Conservation (phyloP, 2,329 filamentous ascomycete genomes). For the Chaetothyriales sp. region DNA sequence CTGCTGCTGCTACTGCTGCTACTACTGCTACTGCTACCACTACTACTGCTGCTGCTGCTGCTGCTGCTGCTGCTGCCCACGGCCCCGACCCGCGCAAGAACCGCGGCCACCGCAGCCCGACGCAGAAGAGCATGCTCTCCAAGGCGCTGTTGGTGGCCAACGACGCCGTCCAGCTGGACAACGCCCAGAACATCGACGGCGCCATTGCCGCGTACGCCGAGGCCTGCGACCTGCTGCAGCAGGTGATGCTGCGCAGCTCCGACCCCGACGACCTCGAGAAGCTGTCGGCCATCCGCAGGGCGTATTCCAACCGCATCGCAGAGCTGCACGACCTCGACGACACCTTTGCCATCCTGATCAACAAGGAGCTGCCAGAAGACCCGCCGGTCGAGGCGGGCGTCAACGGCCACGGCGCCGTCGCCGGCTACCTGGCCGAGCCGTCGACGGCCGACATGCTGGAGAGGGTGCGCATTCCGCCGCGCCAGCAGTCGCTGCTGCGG, state of each 20-base stretch:
- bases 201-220: slow-evolving; percentile 83
- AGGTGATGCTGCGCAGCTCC: slow-evolving; percentile 73
- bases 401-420: slow-evolving; percentile 14
- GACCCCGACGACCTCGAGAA: slow-evolving; percentile 81
- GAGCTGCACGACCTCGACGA: slow-evolving; percentile 62
- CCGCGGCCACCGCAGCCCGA: slow-evolving; percentile 38
- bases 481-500: slow-evolving; percentile 16
- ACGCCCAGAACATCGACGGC: slow-evolving; percentile 85
- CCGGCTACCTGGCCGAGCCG: slow-evolving; percentile 17
- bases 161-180: slow-evolving; percentile 86
- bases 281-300: slow-evolving; percentile 79
- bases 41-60: background rate
- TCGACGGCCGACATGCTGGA: slow-evolving; percentile 11
- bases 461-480: slow-evolving; percentile 16
- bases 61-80: background rate
- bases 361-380: slow-evolving; percentile 64
- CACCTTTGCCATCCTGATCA: slow-evolving; percentile 36
- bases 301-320: slow-evolving; percentile 78
- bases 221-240: slow-evolving; percentile 73
- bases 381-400: slow-evolving; percentile 52
- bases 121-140: slow-evolving; percentile 93
- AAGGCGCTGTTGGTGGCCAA: slow-evolving; percentile 90
- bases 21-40: background rate
- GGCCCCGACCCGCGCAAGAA: slow-evolving; percentile 18
- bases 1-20: background rate